Percentiles rank a stretch among this genome's conserved stretches.
These are phyloP conservation scores for Candida golubevii DNA, from an alignment of 805 yeast species.

Conservation along the genomic window DNA sequence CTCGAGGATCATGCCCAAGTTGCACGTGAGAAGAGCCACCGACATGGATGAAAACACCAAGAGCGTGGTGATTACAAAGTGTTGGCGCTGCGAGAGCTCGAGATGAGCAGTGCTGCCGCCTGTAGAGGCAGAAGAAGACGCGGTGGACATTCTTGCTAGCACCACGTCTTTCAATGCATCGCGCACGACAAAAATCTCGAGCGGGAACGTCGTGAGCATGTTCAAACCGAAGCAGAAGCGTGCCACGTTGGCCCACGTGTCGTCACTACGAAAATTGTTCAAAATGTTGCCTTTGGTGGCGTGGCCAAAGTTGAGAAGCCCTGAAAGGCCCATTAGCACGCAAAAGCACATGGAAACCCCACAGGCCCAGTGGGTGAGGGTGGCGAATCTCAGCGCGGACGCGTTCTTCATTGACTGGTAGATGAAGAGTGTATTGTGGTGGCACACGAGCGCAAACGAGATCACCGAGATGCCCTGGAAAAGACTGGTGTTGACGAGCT, in stretches of 20 bases:
- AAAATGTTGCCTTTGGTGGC: slow-evolving; percentile 82
- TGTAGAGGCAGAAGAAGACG: background rate
- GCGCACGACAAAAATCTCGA: slow-evolving; percentile 85
- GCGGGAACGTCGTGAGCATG: slow-evolving; percentile 88
- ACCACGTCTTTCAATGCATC: slow-evolving; percentile 74
- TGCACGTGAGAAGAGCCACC: slow-evolving; percentile 76
- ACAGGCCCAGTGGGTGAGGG: slow-evolving; percentile 80
- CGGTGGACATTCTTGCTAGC: slow-evolving; percentile 16
- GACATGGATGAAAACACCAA: slow-evolving; percentile 68
- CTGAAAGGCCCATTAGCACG: slow-evolving; percentile 71
- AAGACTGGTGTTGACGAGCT: slow-evolving; percentile 57
- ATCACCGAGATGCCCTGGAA: slow-evolving; percentile 93
- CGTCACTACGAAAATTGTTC: slow-evolving; percentile 79
- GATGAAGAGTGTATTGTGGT: slow-evolving; percentile 88
- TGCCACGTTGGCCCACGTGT: slow-evolving; percentile 75
- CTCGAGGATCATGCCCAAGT: slow-evolving; percentile 84
- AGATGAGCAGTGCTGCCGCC: slow-evolving; percentile 28
- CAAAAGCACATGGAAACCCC: slow-evolving; percentile 77
- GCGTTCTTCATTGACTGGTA: slow-evolving; percentile 79
- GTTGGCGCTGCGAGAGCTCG: slow-evolving; percentile 46
- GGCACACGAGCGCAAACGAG: slow-evolving; percentile 93
- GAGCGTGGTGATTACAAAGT: slow-evolving; percentile 59
- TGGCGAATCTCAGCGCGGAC: slow-evolving; percentile 68
- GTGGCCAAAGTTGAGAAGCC: slow-evolving; percentile 70
- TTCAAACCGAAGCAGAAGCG: slow-evolving; percentile 87